A percentile compares a stretch with the other conserved stretches of the same genome.
phyloP scores from a whole-genome alignment of 2,329 filamentous ascomycete species.

The Colletotrichum kahawae region DNA sequence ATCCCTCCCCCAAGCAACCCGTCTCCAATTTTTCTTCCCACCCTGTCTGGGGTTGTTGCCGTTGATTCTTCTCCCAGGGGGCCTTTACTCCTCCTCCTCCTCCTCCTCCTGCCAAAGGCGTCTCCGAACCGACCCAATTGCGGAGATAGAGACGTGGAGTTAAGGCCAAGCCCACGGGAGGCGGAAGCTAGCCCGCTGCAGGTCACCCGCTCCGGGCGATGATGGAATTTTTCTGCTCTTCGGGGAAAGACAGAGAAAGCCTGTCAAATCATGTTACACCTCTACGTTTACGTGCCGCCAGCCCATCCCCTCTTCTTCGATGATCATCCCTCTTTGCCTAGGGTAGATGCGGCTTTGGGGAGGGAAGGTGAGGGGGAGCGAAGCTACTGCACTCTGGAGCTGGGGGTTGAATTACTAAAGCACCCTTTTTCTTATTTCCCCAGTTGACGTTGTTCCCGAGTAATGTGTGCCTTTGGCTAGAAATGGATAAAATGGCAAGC shows the following conservation, averaged over 20 bases:
- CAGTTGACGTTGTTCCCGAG: background rate
- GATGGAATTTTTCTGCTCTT: background rate
- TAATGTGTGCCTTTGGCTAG: background rate
- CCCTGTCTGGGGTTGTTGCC: background rate
- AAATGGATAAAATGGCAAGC: background rate
- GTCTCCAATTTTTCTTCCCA: background rate
- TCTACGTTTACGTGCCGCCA: background rate
- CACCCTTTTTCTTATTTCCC: background rate
- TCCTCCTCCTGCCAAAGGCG: background rate
- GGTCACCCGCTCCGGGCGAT: background rate
- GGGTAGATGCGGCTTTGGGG: constrained; percentile 12
- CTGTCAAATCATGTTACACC: constrained; percentile 1
- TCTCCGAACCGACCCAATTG: background rate
- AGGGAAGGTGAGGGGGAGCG: background rate
- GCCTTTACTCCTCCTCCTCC: background rate
- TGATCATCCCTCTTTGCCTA: constrained; percentile 1
- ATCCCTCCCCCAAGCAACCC: background rate
- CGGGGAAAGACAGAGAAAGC: background rate
- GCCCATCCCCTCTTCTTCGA: background rate
- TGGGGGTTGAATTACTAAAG: background rate
- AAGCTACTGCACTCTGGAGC: background rate
- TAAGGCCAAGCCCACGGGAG: background rate
- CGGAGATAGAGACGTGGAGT: background rate
- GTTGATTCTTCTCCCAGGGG: background rate
- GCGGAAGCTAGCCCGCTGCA: background rate